Evolutionary conservation across 768 basidiomycete species (phyloP), one percentile per base, ranked within the genome.

Genomic region (Leccinum pellstonianum): DNA sequence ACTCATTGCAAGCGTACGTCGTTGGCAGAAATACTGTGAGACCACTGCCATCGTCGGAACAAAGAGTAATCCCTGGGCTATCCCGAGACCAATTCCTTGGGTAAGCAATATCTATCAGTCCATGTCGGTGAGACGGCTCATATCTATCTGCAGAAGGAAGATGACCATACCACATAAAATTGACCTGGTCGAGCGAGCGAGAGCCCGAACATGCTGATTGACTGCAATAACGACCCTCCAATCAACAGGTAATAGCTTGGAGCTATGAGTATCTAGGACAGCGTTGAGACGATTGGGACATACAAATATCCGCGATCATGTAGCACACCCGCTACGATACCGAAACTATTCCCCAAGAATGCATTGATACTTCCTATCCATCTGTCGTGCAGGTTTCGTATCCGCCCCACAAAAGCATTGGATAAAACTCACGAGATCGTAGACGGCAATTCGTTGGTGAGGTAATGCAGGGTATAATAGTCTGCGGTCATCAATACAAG

Each of bases 271-370:
- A 35, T 7, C 1, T 25, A 17, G 29, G 37, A 1, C 38, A 38
- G 21, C 15, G 21, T 12, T 9, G 6, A 1, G 17, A 54, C 5
- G 5, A 3, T 21, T 10, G 3, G 1, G 25, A 62, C 68, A n/a
- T 58, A 80, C 79, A 81, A 83, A 70, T 81, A 80, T 55, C 84
- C 84, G n/a, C 73, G 73, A 56, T 85, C 84, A 59, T 79, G 81
- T 11, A 79, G 75, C 54, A 75, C 66, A 4, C 84, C 84, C 5
- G 78, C 66, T 37, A 82, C 37, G 14, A 80, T 58, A 15, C 81
- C 76, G 19, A 70, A 60, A 0, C 69, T 65, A 17, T 79, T 62
- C 15, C 73, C 60, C 10, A 83, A 66, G 51, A 80, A 77, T 1
- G 78, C 65, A 62, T 83, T 80, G 12, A 77, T 64, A 25, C 81